Evolutionary conservation across 495 filamentous ascomycete species (phyloP).

Genomic region (Penicillium turbatum): DNA sequence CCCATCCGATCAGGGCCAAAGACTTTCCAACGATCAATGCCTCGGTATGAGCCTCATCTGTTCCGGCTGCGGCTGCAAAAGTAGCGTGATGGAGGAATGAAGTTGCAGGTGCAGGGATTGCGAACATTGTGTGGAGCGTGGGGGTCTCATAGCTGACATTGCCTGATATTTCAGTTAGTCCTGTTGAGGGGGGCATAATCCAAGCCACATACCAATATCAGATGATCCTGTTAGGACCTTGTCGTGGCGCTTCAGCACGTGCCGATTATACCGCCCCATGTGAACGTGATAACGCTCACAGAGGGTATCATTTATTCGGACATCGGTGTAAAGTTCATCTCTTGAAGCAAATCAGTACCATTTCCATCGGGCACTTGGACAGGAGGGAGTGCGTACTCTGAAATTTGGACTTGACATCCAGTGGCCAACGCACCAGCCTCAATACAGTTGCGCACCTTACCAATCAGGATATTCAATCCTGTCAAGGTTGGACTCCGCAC

Average conservation of each 20-base stretch:
- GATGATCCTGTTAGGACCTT: slow-evolving; percentile 48
- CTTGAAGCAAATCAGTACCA: slow-evolving; percentile 8
- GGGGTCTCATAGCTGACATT: slow-evolving; percentile 63
- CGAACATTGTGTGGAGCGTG: slow-evolving; percentile 56
- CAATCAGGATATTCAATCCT: slow-evolving; percentile 44
- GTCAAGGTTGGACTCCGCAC: slow-evolving; percentile 45
- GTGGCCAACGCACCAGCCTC: slow-evolving; percentile 58
- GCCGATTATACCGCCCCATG: slow-evolving; percentile 46
- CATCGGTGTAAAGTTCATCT: slow-evolving; percentile 52
- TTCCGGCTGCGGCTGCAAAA: slow-evolving; percentile 56
- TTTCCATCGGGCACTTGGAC: background rate
- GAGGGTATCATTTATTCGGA: slow-evolving; percentile 56
- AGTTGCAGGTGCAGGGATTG: slow-evolving; percentile 44
- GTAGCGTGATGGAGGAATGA: slow-evolving; percentile 56
- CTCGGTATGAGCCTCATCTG: slow-evolving; percentile 46
- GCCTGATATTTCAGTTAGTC: slow-evolving; percentile 27
- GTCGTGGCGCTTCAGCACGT: slow-evolving; percentile 44
- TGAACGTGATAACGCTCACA: slow-evolving; percentile 49
- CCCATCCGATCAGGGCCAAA: slow-evolving; percentile 50
- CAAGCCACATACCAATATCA: slow-evolving; percentile 51
- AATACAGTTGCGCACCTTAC: slow-evolving; percentile 54
- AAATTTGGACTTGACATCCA: slow-evolving; percentile 50
- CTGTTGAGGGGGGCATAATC: background rate
- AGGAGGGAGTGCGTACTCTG: slow-evolving; percentile 24
- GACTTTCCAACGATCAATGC: slow-evolving; percentile 54